Evolutionary conservation across 2,329 filamentous ascomycete species (phyloP).

Genomic region (Penicillium sp.): DNA sequence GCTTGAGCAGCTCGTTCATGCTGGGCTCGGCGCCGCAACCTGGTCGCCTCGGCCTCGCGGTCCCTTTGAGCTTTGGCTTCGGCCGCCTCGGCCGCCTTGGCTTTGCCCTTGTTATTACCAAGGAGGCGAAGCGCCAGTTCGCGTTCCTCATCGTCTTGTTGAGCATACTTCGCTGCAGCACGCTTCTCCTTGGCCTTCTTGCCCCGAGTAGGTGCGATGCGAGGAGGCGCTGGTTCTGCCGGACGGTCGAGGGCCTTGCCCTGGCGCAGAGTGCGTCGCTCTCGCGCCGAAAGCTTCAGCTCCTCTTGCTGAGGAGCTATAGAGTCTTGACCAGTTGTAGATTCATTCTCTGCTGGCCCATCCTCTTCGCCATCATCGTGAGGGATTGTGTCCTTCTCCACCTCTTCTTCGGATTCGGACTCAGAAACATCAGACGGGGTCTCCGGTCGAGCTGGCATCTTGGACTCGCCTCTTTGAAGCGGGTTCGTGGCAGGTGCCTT

Average conservation of each 20-base stretch:
- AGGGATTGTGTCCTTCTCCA: conserved; percentile 10
- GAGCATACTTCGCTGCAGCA: conserved; percentile 81
- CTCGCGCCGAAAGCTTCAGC: conserved; percentile 41
- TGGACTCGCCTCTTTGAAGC: conserved; percentile 19
- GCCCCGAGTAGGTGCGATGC: conserved; percentile 55
- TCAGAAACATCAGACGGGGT: conserved; percentile 6
- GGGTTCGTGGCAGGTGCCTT: conserved; percentile 17
- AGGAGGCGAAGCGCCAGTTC: conserved; percentile 79
- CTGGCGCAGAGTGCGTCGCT: conserved; percentile 40
- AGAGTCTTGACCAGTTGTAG: conserved; percentile 23
- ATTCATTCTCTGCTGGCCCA: conserved; percentile 13
- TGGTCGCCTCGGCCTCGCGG: conserved; percentile 67
- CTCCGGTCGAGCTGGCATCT: conserved; percentile 2
- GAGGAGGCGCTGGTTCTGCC: conserved; percentile 21
- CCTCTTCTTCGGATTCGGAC: conserved; percentile 27
- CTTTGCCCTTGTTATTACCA: conserved; percentile 59
- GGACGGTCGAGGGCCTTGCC: conserved; percentile 27
- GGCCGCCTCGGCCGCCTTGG: conserved; percentile 60
- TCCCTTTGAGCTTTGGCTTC: conserved; percentile 66
- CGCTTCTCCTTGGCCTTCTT: conserved; percentile 84
- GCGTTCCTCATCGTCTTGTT: conserved; percentile 94
- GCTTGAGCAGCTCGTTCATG: conserved; percentile 71
- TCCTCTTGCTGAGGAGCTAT: conserved; percentile 21
- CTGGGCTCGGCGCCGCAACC: conserved; percentile 73
- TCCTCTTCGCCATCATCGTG: not conserved